Conservation (phyloP, 768 basidiomycete genomes). For the Lyophyllum decastes region DNA sequence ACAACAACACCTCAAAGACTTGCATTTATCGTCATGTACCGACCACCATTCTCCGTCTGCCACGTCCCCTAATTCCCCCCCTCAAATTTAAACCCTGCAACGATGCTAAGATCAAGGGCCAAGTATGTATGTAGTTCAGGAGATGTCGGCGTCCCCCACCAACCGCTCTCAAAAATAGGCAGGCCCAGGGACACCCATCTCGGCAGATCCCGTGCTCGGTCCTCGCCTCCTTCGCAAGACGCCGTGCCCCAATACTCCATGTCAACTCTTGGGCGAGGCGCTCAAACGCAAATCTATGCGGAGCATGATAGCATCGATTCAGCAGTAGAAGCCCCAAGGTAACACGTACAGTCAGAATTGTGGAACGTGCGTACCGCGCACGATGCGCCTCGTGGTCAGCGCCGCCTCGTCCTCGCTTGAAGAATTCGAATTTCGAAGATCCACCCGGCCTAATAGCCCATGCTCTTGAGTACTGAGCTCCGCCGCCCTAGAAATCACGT, state of each 20-base stretch:
- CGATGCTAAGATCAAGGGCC: background rate
- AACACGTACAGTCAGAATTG: background rate
- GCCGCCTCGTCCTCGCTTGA: background rate
- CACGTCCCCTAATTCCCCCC: background rate
- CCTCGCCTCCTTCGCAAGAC: background rate
- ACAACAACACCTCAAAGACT: no score
- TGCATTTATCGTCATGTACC: background rate
- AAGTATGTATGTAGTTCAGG: background rate
- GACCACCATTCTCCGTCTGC: background rate
- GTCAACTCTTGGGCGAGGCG: background rate
- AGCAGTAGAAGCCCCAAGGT: background rate
- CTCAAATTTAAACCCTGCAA: background rate
- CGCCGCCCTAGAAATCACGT: background rate
- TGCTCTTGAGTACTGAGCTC: no score
- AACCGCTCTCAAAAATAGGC: background rate
- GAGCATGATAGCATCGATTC: background rate
- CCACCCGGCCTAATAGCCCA: background rate
- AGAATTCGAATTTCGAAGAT: background rate
- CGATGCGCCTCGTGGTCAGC: background rate
- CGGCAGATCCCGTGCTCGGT: background rate
- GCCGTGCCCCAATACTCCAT: background rate
- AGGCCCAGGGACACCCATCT: background rate
- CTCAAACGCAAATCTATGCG: background rate
- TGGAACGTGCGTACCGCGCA: background rate
- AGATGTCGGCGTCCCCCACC: background rate